Base-by-base conservation (phyloP, 345 rosid species). In the Abelmoschus esculentus region DNA sequence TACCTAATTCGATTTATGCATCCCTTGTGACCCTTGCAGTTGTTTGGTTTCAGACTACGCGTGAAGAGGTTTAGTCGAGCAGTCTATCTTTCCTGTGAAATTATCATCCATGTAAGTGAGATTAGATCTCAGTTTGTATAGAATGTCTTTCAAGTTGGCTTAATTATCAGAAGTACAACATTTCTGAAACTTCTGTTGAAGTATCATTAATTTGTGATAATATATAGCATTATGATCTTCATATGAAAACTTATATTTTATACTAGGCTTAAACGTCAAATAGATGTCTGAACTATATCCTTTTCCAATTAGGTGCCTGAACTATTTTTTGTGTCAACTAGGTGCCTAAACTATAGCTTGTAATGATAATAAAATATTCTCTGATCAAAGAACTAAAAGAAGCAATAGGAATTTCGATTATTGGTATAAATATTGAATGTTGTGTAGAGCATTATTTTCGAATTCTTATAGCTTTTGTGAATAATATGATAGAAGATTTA, bases 1-100 rank as follows among this genome's bases (percentile, higher is more conserved):
- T 92, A 56, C 97, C 98, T 15, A 85, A 70, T 77, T 85, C 98
- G 2, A 72, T 92, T 52, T 92, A 90, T 61, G 96, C 96, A 50
- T 89, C 96, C 28, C 86, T 92, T 10, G 91, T 90, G 53, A 92
- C 98, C 36, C 90, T 90, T 67, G 93, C 90, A 3, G 81, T 86
- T 13, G 80, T 92, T 47, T 71, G 86, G 93, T 77, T 89, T 75
- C 89, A 86, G 73, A 83, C 59, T 67, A 65, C 87, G 0, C 40
- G 66, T 9, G 77, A 56, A 42, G 80, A 70, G 38, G 29, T 61
- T 54, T 65, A 80, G 36, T 78, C 70, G 75, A 67, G 19, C 65
- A 32, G 4, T 32, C 6, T 32, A 32, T 32, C 36, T 32, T 32
- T 32, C 5, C 36, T 32, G 36, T 32, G 6, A 32, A 32, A 4